Evolutionary conservation across 805 yeast genomes (phyloP), one percentile per base, ranked within the genome.

Genomic region (Lachancea waltii): DNA sequence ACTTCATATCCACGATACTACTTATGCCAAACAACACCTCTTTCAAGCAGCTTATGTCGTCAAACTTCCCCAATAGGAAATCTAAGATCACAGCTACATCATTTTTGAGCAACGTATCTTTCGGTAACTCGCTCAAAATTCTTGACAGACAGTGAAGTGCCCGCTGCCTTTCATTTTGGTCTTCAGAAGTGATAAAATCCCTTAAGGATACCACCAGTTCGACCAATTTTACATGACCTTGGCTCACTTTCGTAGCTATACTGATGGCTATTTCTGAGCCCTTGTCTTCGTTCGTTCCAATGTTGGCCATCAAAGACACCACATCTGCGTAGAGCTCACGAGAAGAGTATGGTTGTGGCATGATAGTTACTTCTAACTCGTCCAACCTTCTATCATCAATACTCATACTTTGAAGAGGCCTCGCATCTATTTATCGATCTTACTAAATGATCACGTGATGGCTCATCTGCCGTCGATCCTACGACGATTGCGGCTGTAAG

Each of bases 11-110:
- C 4, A 74, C 63, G 9, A 86, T 55, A 1, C 77, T 65, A 13
- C 51, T 52, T 6, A 89, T 46, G 0, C 86, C 87, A 7, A 51
- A 54, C 2, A 81, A 56, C 1, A 79, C 70, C 42, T 75, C 74
- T 26, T 63, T 63, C 21, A 77, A 51, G 30, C 81, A 69, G 3
- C 67, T 59, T 11, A 69, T 66, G 51, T 87, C 96, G 9, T 77
- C 82, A 16, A 85, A 57, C 47, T 90, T 81, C 13, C 78, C 76
- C 11, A 70, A 43, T 39, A 77, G 72, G 56, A 90, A 90, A 5
- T 72, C 53, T 19, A 56, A 58, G 11, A 67, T 47, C 6, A 67
- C 70, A 10, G 59, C 50, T 3, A 64, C 50, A 32, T 70, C 73
- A 38, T 68, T 67, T 7, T 60, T 53, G 10, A 56, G 49, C 16